Conservation (phyloP, 495 filamentous ascomycete species). For the Annulohypoxylon moriforme region DNA sequence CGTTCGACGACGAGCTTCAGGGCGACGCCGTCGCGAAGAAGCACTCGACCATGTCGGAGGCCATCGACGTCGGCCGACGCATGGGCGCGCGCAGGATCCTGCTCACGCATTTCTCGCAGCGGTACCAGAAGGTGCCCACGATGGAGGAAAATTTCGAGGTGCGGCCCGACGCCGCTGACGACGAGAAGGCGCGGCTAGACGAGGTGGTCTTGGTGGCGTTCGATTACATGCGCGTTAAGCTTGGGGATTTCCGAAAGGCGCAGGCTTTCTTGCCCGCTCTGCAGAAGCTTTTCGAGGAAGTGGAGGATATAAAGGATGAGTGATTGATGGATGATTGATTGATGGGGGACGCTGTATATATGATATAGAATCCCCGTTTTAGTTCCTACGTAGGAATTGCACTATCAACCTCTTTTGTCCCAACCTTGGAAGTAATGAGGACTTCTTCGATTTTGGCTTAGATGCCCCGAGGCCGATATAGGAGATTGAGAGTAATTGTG, state of each 20-base stretch:
- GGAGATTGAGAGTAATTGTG: too few relatives aligned
- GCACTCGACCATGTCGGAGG: conserved; percentile 87
- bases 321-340: conserved; percentile 14
- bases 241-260: conserved; percentile 83
- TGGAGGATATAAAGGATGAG: conserved; percentile 43
- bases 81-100: conserved; percentile 83
- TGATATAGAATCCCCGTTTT: neutral
- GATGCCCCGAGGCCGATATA: neutral
- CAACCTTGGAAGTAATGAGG: neutral
- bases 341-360: neutral
- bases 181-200: conserved; percentile 41
- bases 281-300: conserved; percentile 69
- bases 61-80: conserved; percentile 75
- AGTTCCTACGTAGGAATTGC: neutral
- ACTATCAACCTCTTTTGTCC: neutral
- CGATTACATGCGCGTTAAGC: conserved; percentile 86
- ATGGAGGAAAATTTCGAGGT: conserved; percentile 51
- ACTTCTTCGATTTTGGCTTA: neutral
- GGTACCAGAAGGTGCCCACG: conserved; percentile 87
- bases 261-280: conserved; percentile 78
- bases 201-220: conserved; percentile 80
- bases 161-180: conserved; percentile 20
- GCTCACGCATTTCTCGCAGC: conserved; percentile 93
- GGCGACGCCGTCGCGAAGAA: conserved; percentile 88
- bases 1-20: conserved; percentile 85